Conservation (phyloP, 1,139 yeast genomes). For the Chernovozyma sophiae-reginae region DNA sequence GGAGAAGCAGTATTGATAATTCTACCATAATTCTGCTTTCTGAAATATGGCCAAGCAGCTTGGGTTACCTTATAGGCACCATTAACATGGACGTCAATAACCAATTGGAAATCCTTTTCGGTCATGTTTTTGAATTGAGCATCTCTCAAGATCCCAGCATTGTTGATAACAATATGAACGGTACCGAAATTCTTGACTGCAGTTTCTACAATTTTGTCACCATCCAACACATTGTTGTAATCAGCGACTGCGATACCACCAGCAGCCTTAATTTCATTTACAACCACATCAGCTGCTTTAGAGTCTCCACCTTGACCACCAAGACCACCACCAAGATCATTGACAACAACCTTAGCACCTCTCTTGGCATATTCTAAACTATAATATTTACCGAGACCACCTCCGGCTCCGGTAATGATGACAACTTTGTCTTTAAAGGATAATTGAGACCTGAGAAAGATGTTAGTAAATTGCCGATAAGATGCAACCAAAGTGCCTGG, state of each 20-base stretch:
- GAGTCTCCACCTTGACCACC: constrained; percentile 64
- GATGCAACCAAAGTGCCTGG: background rate
- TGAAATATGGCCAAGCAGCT: constrained; percentile 92
- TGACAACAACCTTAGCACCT: constrained; percentile 91
- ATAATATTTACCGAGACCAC: constrained; percentile 89
- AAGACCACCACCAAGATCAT: constrained; percentile 86
- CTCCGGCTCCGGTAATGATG: constrained; percentile 95
- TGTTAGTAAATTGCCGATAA: constrained; percentile 1
- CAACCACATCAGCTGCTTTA: constrained; percentile 85
- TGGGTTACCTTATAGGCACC: constrained; percentile 84
- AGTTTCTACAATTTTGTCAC: constrained; percentile 80
- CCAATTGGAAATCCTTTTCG: constrained; percentile 73
- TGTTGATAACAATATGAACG: constrained; percentile 84
- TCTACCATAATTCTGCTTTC: constrained; percentile 82
- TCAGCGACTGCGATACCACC: constrained; percentile 94
- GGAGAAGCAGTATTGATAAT: constrained; percentile 92
- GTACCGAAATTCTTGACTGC: constrained; percentile 87
- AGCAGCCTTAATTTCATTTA: constrained; percentile 66
- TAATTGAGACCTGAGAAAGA: constrained; percentile 24
- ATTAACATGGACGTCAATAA: constrained; percentile 80
- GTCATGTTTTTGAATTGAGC: constrained; percentile 78
- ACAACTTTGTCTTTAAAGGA: constrained; percentile 79
- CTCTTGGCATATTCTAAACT: constrained; percentile 83
- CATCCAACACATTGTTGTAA: constrained; percentile 86
- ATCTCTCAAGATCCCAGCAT: constrained; percentile 90